These are phyloP conservation scores for Pythium folliculosum DNA, from an alignment of 352 stramenopile species.

Conservation along the genomic window DNA sequence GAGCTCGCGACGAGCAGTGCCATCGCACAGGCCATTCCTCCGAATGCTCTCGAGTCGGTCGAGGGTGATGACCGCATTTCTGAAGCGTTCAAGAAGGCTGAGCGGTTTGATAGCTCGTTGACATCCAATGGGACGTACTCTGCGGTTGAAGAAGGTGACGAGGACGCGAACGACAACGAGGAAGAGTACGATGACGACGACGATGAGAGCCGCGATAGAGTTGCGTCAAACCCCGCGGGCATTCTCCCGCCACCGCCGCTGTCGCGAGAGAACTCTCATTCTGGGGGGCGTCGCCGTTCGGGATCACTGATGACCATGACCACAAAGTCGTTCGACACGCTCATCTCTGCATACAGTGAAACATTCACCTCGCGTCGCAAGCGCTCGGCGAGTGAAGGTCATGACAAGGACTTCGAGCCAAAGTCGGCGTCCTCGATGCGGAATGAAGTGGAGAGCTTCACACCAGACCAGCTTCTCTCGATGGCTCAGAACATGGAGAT, in stretches of 20 bases:
- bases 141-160: slow-evolving; percentile 31
- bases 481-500: slow-evolving; percentile 79
- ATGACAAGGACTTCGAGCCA: slow-evolving; percentile 34
- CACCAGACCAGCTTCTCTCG: slow-evolving; percentile 68
- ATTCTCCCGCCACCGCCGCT: slow-evolving; percentile 5
- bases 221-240: slow-evolving; percentile 48
- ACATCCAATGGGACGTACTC: slow-evolving; percentile 8
- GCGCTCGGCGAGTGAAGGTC: slow-evolving; percentile 63
- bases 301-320: slow-evolving; percentile 65
- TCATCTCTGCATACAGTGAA: slow-evolving; percentile 60
- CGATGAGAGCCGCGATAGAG: slow-evolving; percentile 53
- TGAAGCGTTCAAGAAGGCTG: slow-evolving; percentile 20
- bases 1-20: slow-evolving; percentile 75
- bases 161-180: slow-evolving; percentile 29
- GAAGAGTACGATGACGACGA: slow-evolving; percentile 36
- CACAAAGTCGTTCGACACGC: slow-evolving; percentile 68
- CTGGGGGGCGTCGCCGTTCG: slow-evolving; percentile 39
- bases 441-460: slow-evolving; percentile 78
- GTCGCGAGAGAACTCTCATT: slow-evolving; percentile 39
- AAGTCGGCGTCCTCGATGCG: slow-evolving; percentile 31
- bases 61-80: slow-evolving; percentile 27
- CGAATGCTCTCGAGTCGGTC: slow-evolving; percentile 39
- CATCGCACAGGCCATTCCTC: slow-evolving; percentile 64
- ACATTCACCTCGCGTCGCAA: slow-evolving; percentile 47
- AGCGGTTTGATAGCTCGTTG: slow-evolving; percentile 16